Evolutionary conservation across 2,329 filamentous ascomycete genomes (phyloP), one percentile per base, ranked within the genome.

Genomic region (Neonectria punicea): DNA sequence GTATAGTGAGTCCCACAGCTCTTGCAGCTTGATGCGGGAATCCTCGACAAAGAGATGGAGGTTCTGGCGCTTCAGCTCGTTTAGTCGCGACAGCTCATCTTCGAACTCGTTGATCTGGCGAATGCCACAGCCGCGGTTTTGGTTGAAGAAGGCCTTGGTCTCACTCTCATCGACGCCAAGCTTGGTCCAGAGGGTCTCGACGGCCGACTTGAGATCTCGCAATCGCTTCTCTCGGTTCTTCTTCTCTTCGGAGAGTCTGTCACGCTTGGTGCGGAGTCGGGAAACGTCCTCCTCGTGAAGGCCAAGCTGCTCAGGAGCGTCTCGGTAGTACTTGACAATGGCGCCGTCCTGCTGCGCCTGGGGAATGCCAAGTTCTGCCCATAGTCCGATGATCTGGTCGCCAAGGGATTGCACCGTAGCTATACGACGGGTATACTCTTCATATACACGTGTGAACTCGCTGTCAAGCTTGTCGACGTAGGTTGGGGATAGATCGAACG

Each of bases 31-130:
- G 80, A 90, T 92, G 44, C 97, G 89, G 20, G 95, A 92, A 81
- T 99, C 96, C 78, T 98, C 96, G 11, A 99, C 93, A 74, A 99
- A 99, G 5, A 98, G 81, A 76, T 98, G 94, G 67, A 99, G 85
- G 74, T 99, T 98, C 78, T 99, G 93, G 73, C 92, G 87, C 84
- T 99, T 99, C 63, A 98, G 86, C 78, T 98, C 94, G 71, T 97
- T 96, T 53, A 99, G 82, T 53, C 94, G 88, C 4, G 87, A 85
- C 49, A 98, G 85, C 80, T 99, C 96, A 67, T 97, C 93, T 79
- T 98, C 93, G 72, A 94, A 97, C 80, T 98, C 94, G 76, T 98
- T 98, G 81, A 98, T 97, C 68, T 93, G 92, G 63, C 95, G 88
- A 58, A 98, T 83, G 14, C 95, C 95, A 73, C 93, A 98, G 58